Evolutionary conservation across 2,329 filamentous ascomycete genomes (phyloP), one percentile per base, ranked within the genome.

Genomic region (Penicillium capsulatum): DNA sequence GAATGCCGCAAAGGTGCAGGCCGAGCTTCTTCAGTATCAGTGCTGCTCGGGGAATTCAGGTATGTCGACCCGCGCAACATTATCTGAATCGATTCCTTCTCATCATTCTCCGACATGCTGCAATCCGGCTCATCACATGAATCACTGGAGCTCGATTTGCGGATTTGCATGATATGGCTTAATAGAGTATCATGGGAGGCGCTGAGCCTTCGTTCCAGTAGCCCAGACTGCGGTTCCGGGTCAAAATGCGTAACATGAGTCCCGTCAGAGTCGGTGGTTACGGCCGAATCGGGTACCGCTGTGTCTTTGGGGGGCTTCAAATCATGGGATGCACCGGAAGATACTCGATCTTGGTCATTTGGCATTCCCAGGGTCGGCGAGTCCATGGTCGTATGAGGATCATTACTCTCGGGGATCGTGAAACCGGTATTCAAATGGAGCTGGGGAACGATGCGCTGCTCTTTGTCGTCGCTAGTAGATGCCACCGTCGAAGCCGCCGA

Each of bases 221-320:
- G 49, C n/a, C 80, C 76, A 1, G 74, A 77, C 57, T 88, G 84
- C 15, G 80, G 74, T 51, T 88, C 84, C n/a, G 72, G 74, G 50
- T 89, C 85, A 50, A 88, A 85, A 19, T 63, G 59, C 4, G 70
- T 73, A 24, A 63, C 63, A 53, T 86, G 81, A 0, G 83, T 87
- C 6, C 74, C 74, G 29, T 73, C 73, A n/a, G 80, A 82, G 4
- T 66, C 67, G 32, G 66, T 67, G 4, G 83, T 84, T 10, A 79
- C 69, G 19, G 79, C 73, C 8, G 64, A 66, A 10, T 48, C 40
- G 22, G 59, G 54, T 7, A 47, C 45, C 5, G 36, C 17, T 11
- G 43, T 41, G 3, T 30, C 26, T 11, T 35, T 19, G 7, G 38
- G 24, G 5, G 26, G 4, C n/a, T 14, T 9, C 5, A 22, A 11